Conservation (phyloP, 176 grass and related monocot genomes). For the Metroxylon sagu region DNA sequence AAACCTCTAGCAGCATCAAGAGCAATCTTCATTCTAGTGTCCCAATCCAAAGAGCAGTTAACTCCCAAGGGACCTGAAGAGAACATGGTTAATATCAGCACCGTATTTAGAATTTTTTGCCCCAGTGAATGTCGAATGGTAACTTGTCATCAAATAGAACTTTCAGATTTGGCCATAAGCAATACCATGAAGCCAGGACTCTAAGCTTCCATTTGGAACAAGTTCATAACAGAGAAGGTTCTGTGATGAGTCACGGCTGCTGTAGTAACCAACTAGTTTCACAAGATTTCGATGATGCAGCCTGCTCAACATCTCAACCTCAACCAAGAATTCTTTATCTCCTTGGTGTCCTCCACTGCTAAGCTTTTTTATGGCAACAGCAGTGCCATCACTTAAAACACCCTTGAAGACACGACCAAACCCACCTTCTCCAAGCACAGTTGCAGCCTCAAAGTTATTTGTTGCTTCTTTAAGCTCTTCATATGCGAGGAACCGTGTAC, state of each 20-base stretch:
- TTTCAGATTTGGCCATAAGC: background rate
- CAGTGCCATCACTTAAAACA: conserved; percentile 67
- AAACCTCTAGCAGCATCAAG: conserved; percentile 97
- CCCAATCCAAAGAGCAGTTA: conserved; percentile 92
- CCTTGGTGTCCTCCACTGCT: conserved; percentile 83
- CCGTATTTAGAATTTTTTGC: background rate
- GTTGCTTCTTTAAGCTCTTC: conserved; percentile 93
- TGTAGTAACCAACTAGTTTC: conserved; percentile 95
- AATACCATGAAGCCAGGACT: conserved; percentile 98
- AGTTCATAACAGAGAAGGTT: conserved; percentile 97
- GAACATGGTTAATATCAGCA: background rate
- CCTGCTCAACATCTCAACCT: conserved; percentile 99
- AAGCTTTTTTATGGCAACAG: conserved; percentile 98
- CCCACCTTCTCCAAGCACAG: conserved; percentile 88
- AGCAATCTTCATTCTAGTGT: conserved; percentile 91
- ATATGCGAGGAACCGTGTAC: conserved; percentile 76
- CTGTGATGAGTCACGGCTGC: conserved; percentile 58
- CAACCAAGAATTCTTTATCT: conserved; percentile 94
- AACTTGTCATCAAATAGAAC: too few species aligned
- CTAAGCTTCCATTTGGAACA: conserved; percentile 93
- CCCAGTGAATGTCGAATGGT: background rate
- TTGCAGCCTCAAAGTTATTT: conserved; percentile 74
- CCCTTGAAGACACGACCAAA: conserved; percentile 96
- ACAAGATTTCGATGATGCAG: conserved; percentile 98
- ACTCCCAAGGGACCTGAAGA: conserved; percentile 62